Conservation (phyloP, 2,329 filamentous ascomycete genomes). For the Neofusicoccum parvum region DNA sequence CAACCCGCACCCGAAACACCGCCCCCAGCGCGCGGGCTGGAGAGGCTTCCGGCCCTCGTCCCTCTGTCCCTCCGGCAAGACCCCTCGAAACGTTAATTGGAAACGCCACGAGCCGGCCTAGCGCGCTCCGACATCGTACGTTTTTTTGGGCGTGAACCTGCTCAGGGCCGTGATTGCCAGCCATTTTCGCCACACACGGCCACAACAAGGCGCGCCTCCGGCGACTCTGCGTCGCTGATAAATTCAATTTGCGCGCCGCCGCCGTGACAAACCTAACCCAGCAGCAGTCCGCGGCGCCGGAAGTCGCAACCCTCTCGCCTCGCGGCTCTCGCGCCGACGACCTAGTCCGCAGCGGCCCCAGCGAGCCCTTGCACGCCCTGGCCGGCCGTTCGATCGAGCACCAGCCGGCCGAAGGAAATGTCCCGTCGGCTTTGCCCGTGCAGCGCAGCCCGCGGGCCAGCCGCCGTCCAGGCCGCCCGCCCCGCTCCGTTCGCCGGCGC, state of each 20-base stretch:
- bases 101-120: constrained; percentile 1
- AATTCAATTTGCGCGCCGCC: not conserved
- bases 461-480: too few relatives aligned
- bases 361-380: too few relatives aligned
- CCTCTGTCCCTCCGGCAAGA: not conserved
- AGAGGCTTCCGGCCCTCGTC: not conserved
- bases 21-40: not conserved
- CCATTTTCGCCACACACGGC: not conserved
- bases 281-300: not conserved
- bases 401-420: too few relatives aligned
- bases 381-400: too few relatives aligned
- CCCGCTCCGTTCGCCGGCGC: too few relatives aligned
- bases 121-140: constrained; percentile 8
- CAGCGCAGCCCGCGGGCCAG: too few relatives aligned
- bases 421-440: too few relatives aligned
- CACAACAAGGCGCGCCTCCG: not conserved
- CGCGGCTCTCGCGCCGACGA: not conserved
- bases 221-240: not conserved
- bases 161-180: not conserved
- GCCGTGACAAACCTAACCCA: not conserved
- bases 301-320: not conserved
- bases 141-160: not conserved
- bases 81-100: not conserved
- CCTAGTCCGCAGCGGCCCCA: too few relatives aligned
- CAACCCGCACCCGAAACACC: not conserved